These are phyloP conservation scores for Candida montana DNA, from an alignment of 805 yeast genomes.

Conservation along the genomic window DNA sequence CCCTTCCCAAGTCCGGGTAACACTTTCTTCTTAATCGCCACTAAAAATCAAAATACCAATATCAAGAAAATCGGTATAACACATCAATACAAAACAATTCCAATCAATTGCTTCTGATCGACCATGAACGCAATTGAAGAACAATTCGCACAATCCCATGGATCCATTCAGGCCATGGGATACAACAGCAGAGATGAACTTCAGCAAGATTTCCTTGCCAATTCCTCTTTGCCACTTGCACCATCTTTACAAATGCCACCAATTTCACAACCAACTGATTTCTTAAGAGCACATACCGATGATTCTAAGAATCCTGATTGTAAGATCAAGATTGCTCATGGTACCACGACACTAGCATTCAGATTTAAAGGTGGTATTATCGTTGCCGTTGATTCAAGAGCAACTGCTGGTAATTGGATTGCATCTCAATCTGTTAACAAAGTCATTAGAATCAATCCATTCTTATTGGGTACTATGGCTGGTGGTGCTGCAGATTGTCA, in stretches of 20 bases:
- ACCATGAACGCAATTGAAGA: slow-evolving; percentile 23
- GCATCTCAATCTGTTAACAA: slow-evolving; percentile 97
- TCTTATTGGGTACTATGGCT: slow-evolving; percentile 95
- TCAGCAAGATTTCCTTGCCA: slow-evolving; percentile 30
- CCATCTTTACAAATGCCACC: slow-evolving; percentile 76
- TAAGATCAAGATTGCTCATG: slow-evolving; percentile 94
- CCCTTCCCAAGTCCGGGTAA: slow-evolving; percentile 2
- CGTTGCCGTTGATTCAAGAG: slow-evolving; percentile 97
- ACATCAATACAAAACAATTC: too few species aligned
- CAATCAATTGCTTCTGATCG: neutral
- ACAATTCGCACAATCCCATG: slow-evolving; percentile 18
- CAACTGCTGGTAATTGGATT: slow-evolving; percentile 96
- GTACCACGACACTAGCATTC: slow-evolving; percentile 97
- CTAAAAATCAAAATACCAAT: slow-evolving; percentile 1
- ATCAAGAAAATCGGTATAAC: too few species aligned
- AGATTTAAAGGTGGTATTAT: slow-evolving; percentile 92
- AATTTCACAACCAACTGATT: slow-evolving; percentile 83
- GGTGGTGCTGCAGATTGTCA: slow-evolving; percentile 99
- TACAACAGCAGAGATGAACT: slow-evolving; percentile 28
- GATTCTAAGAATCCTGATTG: slow-evolving; percentile 90
- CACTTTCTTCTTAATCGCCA: neutral
- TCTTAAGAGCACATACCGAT: slow-evolving; percentile 96
- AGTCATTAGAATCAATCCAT: slow-evolving; percentile 94
- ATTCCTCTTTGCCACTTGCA: slow-evolving; percentile 31
- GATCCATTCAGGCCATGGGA: slow-evolving; percentile 13